A percentile compares a stretch with the other conserved stretches of the same genome.
phyloP scores from a whole-genome alignment of 768 basidiomycete genomes.

The Pleurotus sapidus region DNA sequence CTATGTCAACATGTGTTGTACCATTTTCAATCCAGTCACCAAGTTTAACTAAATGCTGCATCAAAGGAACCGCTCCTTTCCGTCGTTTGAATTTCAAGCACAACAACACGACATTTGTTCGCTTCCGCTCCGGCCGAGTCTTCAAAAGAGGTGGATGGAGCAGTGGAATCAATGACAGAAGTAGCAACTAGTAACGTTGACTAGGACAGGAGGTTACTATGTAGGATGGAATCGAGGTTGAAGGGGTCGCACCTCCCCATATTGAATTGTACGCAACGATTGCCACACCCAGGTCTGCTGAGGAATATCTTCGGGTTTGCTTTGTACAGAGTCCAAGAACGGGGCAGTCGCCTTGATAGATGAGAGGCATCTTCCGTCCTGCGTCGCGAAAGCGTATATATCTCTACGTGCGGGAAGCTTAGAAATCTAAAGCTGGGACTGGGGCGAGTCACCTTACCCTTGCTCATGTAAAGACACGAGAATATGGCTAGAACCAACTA shows the following conservation, averaged over 20 bases:
- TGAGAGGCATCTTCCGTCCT: constrained; percentile 43
- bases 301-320: constrained; percentile 25
- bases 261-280: constrained; percentile 29
- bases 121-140: constrained; percentile 26
- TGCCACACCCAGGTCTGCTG: constrained; percentile 44
- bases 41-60: constrained; percentile 39
- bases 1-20: constrained; percentile 14
- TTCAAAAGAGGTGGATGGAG: constrained; percentile 22
- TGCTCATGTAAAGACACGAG: constrained; percentile 57
- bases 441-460: constrained; percentile 46
- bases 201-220: constrained; percentile 19
- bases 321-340: constrained; percentile 23
- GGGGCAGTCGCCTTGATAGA: constrained; percentile 24
- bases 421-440: background rate
- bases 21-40: constrained; percentile 58
- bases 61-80: constrained; percentile 26
- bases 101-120: constrained; percentile 35
- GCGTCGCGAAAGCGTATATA: constrained; percentile 47
- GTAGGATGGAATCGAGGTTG: background rate
- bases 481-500: constrained; percentile 38
- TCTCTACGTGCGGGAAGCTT: constrained; percentile 33
- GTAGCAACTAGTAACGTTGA: constrained; percentile 41
- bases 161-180: constrained; percentile 38
- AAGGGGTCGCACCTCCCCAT: constrained; percentile 35
- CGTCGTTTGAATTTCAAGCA: constrained; percentile 33